Evolutionary conservation across 176 grass and related monocot genomes (phyloP).

Genomic region (Leersia perrieri): DNA sequence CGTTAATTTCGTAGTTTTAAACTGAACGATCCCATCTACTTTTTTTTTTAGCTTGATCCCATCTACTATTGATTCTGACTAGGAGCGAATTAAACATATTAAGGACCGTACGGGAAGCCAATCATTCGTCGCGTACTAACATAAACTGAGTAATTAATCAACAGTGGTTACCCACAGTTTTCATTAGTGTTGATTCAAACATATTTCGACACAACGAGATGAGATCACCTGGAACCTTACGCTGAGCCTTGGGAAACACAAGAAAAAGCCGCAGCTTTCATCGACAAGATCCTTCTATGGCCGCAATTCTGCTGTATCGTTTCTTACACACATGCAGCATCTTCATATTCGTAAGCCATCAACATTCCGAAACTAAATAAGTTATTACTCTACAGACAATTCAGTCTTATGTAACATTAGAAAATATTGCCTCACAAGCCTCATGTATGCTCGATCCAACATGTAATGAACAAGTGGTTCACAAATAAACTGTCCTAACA

Average conservation of each 20-base stretch:
- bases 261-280: neutral
- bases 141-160: neutral
- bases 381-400: neutral
- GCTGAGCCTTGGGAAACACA: neutral
- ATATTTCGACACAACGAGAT: neutral
- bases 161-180: neutral
- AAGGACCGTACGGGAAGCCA: neutral
- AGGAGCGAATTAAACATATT: neutral
- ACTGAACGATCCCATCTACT: neutral
- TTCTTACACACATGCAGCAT: neutral
- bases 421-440: neutral
- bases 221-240: neutral
- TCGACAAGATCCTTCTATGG: no score
- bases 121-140: neutral
- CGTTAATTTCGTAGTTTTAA: neutral
- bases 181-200: neutral
- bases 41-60: no score
- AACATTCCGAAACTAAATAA: neutral
- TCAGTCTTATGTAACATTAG: neutral
- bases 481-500: constrained; percentile 14
- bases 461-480: neutral
- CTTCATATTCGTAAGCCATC: neutral
- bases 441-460: neutral
- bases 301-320: no score
- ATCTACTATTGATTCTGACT: neutral